Base-by-base conservation (phyloP, 2,329 filamentous ascomycete genomes). In the Paracorniculantispora psalliotae region DNA sequence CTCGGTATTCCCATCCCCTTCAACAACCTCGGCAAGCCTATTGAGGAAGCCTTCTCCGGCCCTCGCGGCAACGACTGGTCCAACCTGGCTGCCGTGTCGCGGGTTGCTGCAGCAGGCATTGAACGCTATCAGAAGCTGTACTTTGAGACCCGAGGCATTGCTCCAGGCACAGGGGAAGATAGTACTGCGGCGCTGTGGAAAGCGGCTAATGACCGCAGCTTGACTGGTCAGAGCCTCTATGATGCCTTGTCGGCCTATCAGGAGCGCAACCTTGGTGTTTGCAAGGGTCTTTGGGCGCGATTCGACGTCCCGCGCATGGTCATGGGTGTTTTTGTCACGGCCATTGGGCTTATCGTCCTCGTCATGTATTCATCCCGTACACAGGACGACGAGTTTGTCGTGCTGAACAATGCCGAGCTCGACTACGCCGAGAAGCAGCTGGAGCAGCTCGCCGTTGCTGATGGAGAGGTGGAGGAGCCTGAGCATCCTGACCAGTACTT, bases 1-100 rank as follows among this genome's bases (percentile, higher is more conserved):
- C 79, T 99, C 1, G 94, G 94, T 9, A 82, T 97, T 61, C 93
- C 94, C 0, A 92, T 99, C 61, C 94, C 94, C 0, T 99, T 91
- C 78, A 99, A 97, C 72, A 99, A 94, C 69, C 82, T 99, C 7
- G 94, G 94, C 53, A 86, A 84, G 7, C 94, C 94, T 0, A 97
- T 99, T 62, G 90, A 96, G 64, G 94, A 99, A 73, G 92, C 92
- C 2, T 99, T 99, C 73, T 81, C 88, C 19, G 90, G 90, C 1
- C 73, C 77, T 1, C 79, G 82, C 23, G 89, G 88, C 30, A 81
- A 83, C 35, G 82, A 91, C 61, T 94, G 88, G 83, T 78, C 85
- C 49, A 94, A 90, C 64, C 77, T 99, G 44, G 90, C 90, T 0
- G 79, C 82, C 2, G 92, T 92, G 0, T 90, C 88, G 56, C 86